Evolutionary conservation across 1,139 yeast genomes (phyloP), one percentile per base, ranked within the genome.

Genomic region (Sugiyamaella pinicola): DNA sequence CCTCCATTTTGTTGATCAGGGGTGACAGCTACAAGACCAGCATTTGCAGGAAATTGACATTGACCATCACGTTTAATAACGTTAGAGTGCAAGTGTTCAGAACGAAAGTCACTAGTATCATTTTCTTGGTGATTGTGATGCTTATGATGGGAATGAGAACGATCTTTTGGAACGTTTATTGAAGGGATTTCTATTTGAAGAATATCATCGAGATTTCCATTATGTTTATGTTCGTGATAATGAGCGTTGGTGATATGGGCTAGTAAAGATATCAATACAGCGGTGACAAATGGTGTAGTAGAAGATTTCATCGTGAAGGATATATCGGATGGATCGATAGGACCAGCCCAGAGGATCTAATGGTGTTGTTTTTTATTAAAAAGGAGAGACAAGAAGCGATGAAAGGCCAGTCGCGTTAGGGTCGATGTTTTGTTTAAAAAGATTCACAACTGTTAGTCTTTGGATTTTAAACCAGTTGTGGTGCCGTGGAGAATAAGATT

Each of bases 1-100:
- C 96, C 96, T 42, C 78, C 91, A 64, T 87, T 86, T 24, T 68
- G 61, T 24, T 81, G 77, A 40, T 70, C 67, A 6, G 78, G 75
- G 46, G 88, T 84, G 51, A 88, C 84, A 1, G 84, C 72, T 21
- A 87, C 90, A 64, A 88, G 75, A 13, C 88, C 90, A 35, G 74
- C 74, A 61, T 78, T 73, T 21, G 77, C 60, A 38, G 96, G 96
- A 70, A 88, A 87, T 17, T 77, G 61, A 70, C 95, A 87, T 22
- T 84, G 80, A 24, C 71, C 72, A 55, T 55, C 49, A 51, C 70
- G 64, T 47, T 64, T 64, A 7, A 12, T 3, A 18, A 42, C 26
- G 24, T 24, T 10, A 12, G 4, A n/a, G 18, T 22, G 4, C n/a
- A 5, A 5, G 6, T 40, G 34, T 22, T 42, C 38, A 2, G 34